Conservation (phyloP, 73 alveolate genomes). For the Paramecium caudatum region DNA sequence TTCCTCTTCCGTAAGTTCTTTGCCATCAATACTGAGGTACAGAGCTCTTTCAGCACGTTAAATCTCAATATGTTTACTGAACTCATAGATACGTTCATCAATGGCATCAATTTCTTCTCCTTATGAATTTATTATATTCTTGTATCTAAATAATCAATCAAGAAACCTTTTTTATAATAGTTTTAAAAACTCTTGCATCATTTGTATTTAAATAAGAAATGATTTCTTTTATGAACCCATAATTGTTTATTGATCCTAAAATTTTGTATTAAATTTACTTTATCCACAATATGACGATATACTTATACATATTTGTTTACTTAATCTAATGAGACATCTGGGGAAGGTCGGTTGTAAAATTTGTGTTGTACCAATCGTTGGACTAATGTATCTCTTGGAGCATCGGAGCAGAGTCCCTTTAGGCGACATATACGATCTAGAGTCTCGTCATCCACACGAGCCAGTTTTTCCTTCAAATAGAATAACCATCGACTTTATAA, state of each 20-base stretch:
- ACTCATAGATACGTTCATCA: conserved; percentile 42
- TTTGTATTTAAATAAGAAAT: not conserved
- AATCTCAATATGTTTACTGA: conserved; percentile 10
- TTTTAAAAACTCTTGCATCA: conserved; percentile 46
- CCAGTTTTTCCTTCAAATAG: conserved; percentile 52
- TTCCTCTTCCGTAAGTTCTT: conserved; percentile 55
- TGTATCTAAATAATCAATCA: conserved; percentile 15
- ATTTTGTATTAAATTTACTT: not conserved
- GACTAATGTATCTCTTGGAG: not conserved
- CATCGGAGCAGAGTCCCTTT: conserved; percentile 19
- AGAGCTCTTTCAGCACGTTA: not conserved
- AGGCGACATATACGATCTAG: conserved; percentile 7
- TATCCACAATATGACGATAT: conserved; percentile 40
- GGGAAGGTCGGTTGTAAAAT: conserved; percentile 18
- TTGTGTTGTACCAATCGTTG: conserved; percentile 38
- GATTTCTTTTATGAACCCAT: not conserved
- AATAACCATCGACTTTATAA: conserved; percentile 69
- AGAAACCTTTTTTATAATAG: conserved; percentile 21
- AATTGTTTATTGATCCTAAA: conserved; percentile 50
- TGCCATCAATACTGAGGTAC: conserved; percentile 29
- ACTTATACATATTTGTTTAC: conserved; percentile 32
- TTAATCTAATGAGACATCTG: not conserved
- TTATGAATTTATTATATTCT: not conserved
- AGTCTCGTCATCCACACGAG: conserved; percentile 43
- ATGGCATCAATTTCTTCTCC: conserved; percentile 54